These are phyloP conservation scores for Sclerotiophoma versabilis DNA, from an alignment of 2,329 filamentous ascomycete species.

Conservation along the genomic window DNA sequence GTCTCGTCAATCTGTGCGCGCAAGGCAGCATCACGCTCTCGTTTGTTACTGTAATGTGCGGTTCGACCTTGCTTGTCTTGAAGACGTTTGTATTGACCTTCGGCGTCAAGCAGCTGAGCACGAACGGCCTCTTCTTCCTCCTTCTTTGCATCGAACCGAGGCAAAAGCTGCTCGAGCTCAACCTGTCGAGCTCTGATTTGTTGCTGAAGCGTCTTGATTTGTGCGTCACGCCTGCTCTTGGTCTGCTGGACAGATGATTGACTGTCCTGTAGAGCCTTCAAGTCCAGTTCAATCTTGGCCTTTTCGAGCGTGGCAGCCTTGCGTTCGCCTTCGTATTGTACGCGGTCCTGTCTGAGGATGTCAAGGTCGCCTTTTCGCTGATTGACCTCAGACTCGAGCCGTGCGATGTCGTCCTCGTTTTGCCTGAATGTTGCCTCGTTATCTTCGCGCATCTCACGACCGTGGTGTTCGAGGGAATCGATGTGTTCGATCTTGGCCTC, in stretches of 20 bases:
- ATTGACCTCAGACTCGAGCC: constrained; percentile 79
- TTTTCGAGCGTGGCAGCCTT: constrained; percentile 79
- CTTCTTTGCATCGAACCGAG: constrained; percentile 76
- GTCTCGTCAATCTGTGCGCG: constrained; percentile 81
- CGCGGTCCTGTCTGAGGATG: constrained; percentile 81
- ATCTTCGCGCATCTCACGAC: constrained; percentile 83
- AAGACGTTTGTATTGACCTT: constrained; percentile 77
- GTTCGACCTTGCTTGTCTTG: constrained; percentile 92
- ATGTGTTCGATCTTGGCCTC: constrained; percentile 80
- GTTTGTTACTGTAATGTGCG: constrained; percentile 85
- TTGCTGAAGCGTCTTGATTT: constrained; percentile 73
- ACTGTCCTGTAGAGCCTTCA: constrained; percentile 82
- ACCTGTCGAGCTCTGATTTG: constrained; percentile 79
- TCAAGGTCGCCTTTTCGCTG: constrained; percentile 83
- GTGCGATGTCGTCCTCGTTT: constrained; percentile 78
- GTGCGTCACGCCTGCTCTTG: constrained; percentile 72
- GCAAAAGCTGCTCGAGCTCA: constrained; percentile 77
- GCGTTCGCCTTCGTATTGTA: constrained; percentile 88
- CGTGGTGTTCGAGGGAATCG: constrained; percentile 80
- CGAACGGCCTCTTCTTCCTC: constrained; percentile 75
- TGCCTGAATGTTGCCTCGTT: constrained; percentile 78
- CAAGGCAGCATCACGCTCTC: constrained; percentile 85
- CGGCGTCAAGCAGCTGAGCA: constrained; percentile 75
- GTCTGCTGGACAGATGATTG: constrained; percentile 79
- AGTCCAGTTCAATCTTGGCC: constrained; percentile 85